These are phyloP conservation scores for Acer yangbiense DNA, from an alignment of 345 rosid genomes.

Conservation along the genomic window DNA sequence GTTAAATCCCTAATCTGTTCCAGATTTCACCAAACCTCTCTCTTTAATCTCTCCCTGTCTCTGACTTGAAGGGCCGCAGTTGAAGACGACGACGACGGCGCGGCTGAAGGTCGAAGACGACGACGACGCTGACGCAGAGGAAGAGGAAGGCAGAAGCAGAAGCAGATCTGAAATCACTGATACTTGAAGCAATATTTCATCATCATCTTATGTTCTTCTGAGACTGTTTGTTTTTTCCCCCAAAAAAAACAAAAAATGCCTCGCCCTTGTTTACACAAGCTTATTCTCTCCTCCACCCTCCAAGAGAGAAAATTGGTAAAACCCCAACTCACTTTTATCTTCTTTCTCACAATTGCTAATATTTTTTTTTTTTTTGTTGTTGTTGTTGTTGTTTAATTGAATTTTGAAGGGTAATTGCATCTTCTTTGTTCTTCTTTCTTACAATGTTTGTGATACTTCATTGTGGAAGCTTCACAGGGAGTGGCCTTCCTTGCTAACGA, in stretches of 20 bases:
- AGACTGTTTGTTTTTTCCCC: conserved; percentile 12
- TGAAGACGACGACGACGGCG: too few relatives aligned
- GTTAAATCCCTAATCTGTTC: too few relatives aligned
- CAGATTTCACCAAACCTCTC: too few relatives aligned
- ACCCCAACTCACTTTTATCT: background rate
- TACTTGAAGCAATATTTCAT: background rate
- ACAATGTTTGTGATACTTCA: too few relatives aligned
- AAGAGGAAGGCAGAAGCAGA: conserved; percentile 12
- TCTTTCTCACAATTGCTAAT: background rate
- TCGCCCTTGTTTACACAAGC: conserved; percentile 78
- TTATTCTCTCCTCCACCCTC: conserved; percentile 62
- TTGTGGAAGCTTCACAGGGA: too few relatives aligned
- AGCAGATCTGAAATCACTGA: conserved; percentile 45
- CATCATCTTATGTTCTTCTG: conserved; percentile 50
- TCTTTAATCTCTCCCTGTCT: too few relatives aligned
- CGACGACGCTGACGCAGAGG: too few relatives aligned
- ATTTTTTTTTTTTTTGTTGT: too few relatives aligned
- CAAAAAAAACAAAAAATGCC: conserved; percentile 45
- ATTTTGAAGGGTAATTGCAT: background rate
- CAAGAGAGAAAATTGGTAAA: conserved; percentile 71
- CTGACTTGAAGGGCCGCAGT: too few relatives aligned
- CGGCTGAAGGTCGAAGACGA: too few relatives aligned
- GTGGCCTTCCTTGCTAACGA: too few relatives aligned
- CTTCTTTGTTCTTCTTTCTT: conserved; percentile 9
- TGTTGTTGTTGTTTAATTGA: background rate